These are phyloP conservation scores for Yamadazyma dendronema DNA, from an alignment of 1,139 yeast genomes.

Conservation along the genomic window DNA sequence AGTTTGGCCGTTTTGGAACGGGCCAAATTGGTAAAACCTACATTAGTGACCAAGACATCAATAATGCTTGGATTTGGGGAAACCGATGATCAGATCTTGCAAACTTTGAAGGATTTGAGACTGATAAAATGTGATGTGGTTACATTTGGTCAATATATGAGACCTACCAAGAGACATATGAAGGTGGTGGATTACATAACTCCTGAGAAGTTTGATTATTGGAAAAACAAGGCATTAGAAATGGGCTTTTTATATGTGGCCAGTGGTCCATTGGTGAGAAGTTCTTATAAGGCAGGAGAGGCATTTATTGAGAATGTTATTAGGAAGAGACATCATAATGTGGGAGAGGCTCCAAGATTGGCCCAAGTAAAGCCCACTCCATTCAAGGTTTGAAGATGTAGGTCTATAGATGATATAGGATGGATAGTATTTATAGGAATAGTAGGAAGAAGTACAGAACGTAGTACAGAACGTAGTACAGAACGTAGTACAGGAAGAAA, in stretches of 20 bases:
- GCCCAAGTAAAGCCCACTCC: slow-evolving; percentile 9
- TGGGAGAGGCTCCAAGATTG: slow-evolving; percentile 44
- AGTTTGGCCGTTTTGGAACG: slow-evolving; percentile 71
- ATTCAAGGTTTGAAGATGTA: slow-evolving; percentile 2
- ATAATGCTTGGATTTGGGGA: slow-evolving; percentile 97
- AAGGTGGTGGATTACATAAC: slow-evolving; percentile 93
- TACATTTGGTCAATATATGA: slow-evolving; percentile 98
- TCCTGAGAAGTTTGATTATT: slow-evolving; percentile 93
- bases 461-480: too few relatives aligned
- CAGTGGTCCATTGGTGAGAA: slow-evolving; percentile 93
- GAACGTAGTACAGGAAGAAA: too few relatives aligned
- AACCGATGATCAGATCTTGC: slow-evolving; percentile 81
- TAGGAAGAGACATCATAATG: slow-evolving; percentile 63
- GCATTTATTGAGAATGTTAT: slow-evolving; percentile 94
- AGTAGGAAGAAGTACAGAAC: too few relatives aligned
- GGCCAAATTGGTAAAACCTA: slow-evolving; percentile 77
- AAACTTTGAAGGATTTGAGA: slow-evolving; percentile 74
- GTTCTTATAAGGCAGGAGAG: slow-evolving; percentile 98
- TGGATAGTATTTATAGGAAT: too few relatives aligned
- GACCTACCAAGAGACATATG: slow-evolving; percentile 98
- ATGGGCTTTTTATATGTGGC: slow-evolving; percentile 96
- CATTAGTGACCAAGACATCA: slow-evolving; percentile 87
- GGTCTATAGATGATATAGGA: neutral
- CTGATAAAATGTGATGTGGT: slow-evolving; percentile 84
- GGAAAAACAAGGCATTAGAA: slow-evolving; percentile 86